Evolutionary conservation across 2,329 filamentous ascomycete species (phyloP).

Genomic region (Paradendryphiella salina): DNA sequence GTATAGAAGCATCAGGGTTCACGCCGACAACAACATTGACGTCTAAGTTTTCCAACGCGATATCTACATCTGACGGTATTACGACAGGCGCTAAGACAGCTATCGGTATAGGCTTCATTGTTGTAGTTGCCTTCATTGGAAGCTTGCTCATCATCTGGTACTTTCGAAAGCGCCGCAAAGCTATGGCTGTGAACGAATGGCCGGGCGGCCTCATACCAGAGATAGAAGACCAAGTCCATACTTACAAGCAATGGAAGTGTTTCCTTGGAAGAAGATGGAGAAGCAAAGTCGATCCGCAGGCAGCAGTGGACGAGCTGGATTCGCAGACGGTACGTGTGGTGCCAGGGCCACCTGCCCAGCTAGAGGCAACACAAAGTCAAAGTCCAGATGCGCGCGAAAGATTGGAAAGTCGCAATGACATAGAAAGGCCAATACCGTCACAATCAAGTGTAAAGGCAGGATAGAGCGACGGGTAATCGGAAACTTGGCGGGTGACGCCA

Average conservation of each 20-base stretch:
- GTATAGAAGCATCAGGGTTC: too few relatives aligned
- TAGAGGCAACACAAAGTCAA: too few relatives aligned
- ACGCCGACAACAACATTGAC: too few relatives aligned
- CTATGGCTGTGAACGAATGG: neutral
- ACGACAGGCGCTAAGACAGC: too few relatives aligned
- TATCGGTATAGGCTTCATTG: neutral
- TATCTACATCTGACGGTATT: too few relatives aligned
- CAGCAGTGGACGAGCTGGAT: constrained; percentile 4
- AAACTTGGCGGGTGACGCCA: neutral
- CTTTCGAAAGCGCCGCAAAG: neutral
- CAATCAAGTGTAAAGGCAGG: neutral
- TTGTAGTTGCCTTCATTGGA: neutral
- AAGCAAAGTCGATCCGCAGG: neutral
- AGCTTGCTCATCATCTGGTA: neutral
- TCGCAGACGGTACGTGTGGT: constrained; percentile 11
- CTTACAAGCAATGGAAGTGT: neutral
- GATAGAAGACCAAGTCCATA: neutral
- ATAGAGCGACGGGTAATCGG: constrained; percentile 34
- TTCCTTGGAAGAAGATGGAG: constrained; percentile 9
- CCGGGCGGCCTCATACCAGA: neutral
- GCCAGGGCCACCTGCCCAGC: neutral
- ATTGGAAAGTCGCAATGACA: neutral
- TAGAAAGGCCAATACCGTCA: neutral
- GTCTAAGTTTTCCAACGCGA: too few relatives aligned
- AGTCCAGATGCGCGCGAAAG: neutral